Conservation (phyloP, 2,329 filamentous ascomycete genomes). For the Fusarium newnesense region DNA sequence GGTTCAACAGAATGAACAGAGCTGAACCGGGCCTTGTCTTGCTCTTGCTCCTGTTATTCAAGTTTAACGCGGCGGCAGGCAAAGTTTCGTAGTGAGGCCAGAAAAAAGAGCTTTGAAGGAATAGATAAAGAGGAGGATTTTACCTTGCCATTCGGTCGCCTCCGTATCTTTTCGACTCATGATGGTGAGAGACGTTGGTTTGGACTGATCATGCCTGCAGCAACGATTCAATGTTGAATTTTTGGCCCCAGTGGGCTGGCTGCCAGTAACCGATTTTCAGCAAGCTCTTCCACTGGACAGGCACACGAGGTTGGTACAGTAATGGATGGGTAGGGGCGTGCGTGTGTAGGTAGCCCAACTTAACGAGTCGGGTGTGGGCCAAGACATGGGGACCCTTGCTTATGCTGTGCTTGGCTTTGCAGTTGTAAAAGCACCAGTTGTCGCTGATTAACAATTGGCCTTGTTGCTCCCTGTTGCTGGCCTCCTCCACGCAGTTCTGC, state of each 20-base stretch:
- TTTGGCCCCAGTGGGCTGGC: constrained; percentile 2
- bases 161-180: constrained; percentile 15
- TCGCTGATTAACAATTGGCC: constrained; percentile 19
- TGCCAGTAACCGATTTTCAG: constrained; percentile 5
- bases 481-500: constrained; percentile 33
- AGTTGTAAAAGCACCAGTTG: constrained; percentile 5
- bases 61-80: neutral
- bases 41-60: neutral
- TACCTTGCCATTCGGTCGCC: constrained; percentile 1
- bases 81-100: neutral
- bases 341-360: neutral
- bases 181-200: constrained; percentile 8
- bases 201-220: constrained; percentile 15
- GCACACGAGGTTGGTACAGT: constrained; percentile 6
- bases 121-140: neutral
- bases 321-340: constrained; percentile 9
- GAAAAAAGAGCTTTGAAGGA: neutral
- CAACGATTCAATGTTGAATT: constrained; percentile 2
- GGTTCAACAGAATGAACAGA: constrained; percentile 13
- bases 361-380: constrained; percentile 2
- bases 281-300: constrained; percentile 4
- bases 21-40: constrained; percentile 3
- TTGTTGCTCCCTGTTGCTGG: constrained; percentile 16
- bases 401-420: constrained; percentile 3
- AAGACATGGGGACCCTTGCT: constrained; percentile 21